Base-by-base conservation (phyloP, 2,329 filamentous ascomycete genomes). In the Exophiala sp. region DNA sequence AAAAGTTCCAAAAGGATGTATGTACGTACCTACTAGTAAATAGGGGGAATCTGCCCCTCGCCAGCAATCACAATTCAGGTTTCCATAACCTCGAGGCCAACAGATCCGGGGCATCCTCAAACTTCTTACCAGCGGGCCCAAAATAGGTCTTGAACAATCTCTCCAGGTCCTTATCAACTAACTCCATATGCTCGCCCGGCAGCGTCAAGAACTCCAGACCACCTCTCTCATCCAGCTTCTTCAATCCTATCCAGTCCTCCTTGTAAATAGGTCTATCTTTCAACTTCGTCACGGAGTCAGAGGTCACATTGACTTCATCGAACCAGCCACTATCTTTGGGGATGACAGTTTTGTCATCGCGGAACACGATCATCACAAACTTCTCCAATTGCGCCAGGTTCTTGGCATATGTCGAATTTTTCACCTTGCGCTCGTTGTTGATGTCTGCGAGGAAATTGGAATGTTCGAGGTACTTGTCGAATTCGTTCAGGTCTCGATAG, bases 301-400 rank as follows among this genome's bases (percentile, higher is more conserved):
- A 72, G 2, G 81, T 86, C 27, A 73, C 74, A 67, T 93, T 88
- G 41, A 93, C 84, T 66, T 97, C 89, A 32, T 82, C 81, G 66
- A 97, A 98, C 86, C 89, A 96, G 3, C 84, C 78, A 34, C 83
- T 87, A 76, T 96, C 86, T 74, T 91, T 95, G 34, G 93, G 93
- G 43, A 95, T 80, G 24, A 91, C 88, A 21, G 86, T 88, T 29
- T 75, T 81, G 69, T 98, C 93, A 10, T 95, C 81, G 56, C 83
- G 83, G 64, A 97, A 98, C 68, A 95, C 73, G 66, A 86, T 89
- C 85, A 97, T 86, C 56, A 86, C 88, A 57, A 97, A 85, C 60
- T 84, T 85, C 62, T 86, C 79, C 64, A 98, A 66, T 27, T 63
- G 68, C 6, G 76, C 77, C 41, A 98, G 59, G 64, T 91, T 86